Base-by-base conservation (phyloP, 1,139 yeast genomes). In the Suhomyces chickasaworum region DNA sequence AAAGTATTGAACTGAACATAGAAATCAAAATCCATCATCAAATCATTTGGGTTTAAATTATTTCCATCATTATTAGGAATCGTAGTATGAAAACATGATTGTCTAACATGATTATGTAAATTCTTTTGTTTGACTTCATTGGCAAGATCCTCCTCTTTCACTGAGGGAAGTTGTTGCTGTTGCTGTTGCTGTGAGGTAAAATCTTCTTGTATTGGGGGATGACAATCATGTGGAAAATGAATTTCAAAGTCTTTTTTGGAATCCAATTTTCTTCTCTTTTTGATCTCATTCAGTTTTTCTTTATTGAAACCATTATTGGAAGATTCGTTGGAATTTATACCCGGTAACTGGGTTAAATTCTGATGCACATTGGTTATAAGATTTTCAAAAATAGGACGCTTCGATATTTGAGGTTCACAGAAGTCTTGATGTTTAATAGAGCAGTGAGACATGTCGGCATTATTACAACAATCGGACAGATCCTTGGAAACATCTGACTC, bases 71-170 rank as follows among this genome's bases (percentile, higher is more conserved):
- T 16, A 37, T 69, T 65, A 2, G 75, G 74, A 10, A 75, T 67
- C 25, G 69, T 69, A 3, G 79, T 71, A 49, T 75, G 79, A 51
- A 75, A 75, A 51, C 75, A 73, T 4, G 78, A 73, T 55, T 74
- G 77, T 49, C 74, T 78, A n/a, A 67, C 56, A 47, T 66, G 66
- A 44, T 63, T 65, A 20, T 54, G 50, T 30, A 37, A 13, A 9
- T 31, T 34, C 20, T 30, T 35, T 2, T 36, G 40, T 9, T 36
- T 47, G 5, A 23, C 32, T 3, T 16, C 15, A 7, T 17, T 17
- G 3, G 29, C 18, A 12, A 21, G 15, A 3, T 30, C 31, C n/a
- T 41, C 37, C 7, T 17, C 23, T 3, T 20, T 23, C 13, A 22
- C 5, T 10, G 12, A 10, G 2, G 29, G 29, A 10, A 25, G 13